A percentile compares a stretch with the other conserved stretches of the same genome.
Conservation (phyloP, 2,329 filamentous ascomycete species). For the Penicillium sumatraense region DNA sequence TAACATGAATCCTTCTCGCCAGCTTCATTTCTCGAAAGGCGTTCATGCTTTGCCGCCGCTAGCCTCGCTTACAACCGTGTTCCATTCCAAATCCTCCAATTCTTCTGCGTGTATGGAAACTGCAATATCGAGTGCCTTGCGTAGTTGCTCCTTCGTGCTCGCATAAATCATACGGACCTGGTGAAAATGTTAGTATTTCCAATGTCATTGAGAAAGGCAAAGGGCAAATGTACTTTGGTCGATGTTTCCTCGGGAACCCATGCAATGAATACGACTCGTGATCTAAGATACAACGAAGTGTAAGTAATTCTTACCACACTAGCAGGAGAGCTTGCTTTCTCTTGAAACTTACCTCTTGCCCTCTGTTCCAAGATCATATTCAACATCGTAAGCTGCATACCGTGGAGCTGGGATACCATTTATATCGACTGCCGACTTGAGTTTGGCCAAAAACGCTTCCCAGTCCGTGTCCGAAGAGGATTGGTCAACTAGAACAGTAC, state of each 20-base stretch:
- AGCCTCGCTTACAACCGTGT: slow-evolving; percentile 10
- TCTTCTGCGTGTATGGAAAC: background rate
- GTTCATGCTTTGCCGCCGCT: too few species aligned
- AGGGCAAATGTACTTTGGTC: background rate
- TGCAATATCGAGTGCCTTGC: background rate
- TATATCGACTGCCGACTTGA: slow-evolving; percentile 1
- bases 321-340: background rate
- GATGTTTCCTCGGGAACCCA: background rate
- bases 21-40: too few species aligned
- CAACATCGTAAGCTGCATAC: slow-evolving; percentile 22
- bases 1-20: too few species aligned
- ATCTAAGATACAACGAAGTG: background rate
- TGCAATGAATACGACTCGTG: background rate
- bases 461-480: background rate
- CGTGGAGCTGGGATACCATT: slow-evolving; percentile 4
- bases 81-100: slow-evolving; percentile 15
- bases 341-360: slow-evolving; percentile 3
- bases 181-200: too few species aligned
- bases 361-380: slow-evolving; percentile 19
- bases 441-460: slow-evolving; percentile 13
- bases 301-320: too few species aligned
- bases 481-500: background rate
- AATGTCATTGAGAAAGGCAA: too few species aligned
- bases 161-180: background rate
- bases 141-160: background rate